Evolutionary conservation across 2,329 filamentous ascomycete genomes (phyloP).

Genomic region (Venturiaceae sp.): DNA sequence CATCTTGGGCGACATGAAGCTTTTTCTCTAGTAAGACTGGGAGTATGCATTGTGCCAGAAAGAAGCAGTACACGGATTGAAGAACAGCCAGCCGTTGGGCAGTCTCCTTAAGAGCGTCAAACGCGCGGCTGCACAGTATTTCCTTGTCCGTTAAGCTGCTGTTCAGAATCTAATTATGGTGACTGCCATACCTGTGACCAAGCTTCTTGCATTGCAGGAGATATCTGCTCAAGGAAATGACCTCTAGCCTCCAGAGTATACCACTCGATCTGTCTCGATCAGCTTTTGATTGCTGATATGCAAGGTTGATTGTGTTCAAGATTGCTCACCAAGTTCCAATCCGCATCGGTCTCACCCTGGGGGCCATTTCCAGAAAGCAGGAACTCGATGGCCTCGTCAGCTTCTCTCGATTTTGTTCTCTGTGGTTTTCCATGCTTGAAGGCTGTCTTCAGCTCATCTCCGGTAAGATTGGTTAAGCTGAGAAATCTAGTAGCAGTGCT

Average conservation of each 20-base stretch:
- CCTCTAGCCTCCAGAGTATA: conserved; percentile 32
- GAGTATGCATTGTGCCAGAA: conserved; percentile 9
- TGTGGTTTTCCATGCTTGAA: conserved; percentile 12
- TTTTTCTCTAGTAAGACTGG: conserved; percentile 3
- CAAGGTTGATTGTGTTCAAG: not conserved
- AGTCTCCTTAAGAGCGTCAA: not conserved
- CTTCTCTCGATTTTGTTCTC: conserved; percentile 16
- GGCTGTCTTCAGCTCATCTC: not conserved
- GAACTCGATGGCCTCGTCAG: conserved; percentile 25
- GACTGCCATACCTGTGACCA: conserved; percentile 16
- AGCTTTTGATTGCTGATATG: conserved; percentile 17
- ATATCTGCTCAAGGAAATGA: conserved; percentile 28
- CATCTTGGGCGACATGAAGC: not conserved
- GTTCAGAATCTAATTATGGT: not conserved
- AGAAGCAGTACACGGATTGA: not conserved
- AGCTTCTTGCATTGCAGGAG: conserved; percentile 17
- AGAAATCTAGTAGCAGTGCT: conserved; percentile 35
- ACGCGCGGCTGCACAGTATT: conserved; percentile 10
- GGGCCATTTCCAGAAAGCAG: conserved; percentile 22
- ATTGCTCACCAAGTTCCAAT: conserved; percentile 2
- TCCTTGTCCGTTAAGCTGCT: conserved; percentile 8
- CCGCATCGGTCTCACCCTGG: conserved; percentile 50
- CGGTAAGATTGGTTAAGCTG: conserved; percentile 17
- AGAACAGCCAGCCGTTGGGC: conserved; percentile 25
- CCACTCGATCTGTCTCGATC: conserved; percentile 27